phyloP scores from a whole-genome alignment of 108 stramenopile genomes.

The Cyclotella kingstonii region DNA sequence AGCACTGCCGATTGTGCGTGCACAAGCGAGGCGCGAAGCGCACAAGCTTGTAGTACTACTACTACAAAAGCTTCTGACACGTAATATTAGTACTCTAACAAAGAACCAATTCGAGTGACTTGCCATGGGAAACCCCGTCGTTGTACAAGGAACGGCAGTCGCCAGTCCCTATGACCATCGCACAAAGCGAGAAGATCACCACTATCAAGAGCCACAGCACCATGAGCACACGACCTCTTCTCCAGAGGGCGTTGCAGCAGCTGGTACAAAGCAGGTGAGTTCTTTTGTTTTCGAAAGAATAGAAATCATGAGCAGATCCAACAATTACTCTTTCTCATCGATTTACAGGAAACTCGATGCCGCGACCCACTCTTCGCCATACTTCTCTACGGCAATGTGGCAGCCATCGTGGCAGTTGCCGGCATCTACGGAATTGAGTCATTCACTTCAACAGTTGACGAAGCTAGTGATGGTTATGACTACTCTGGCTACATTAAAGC shows the following conservation, averaged over 20 bases:
- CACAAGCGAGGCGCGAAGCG: no score
- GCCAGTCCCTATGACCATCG: conserved; percentile 39
- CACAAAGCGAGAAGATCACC: not conserved
- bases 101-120: not conserved
- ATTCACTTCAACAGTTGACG: conserved; percentile 21
- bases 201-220: not conserved
- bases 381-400: conserved; percentile 62
- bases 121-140: conserved; percentile 20
- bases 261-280: conserved; percentile 28
- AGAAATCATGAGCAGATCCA: no score
- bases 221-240: not conserved
- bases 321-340: not conserved
- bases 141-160: conserved; percentile 45
- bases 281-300: no score
- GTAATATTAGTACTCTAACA: no score
- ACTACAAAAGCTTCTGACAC: no score
- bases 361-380: conserved; percentile 85
- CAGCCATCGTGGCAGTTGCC: conserved; percentile 60
- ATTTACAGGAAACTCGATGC: conserved; percentile 51
- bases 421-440: conserved; percentile 51
- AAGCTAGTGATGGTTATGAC: conserved; percentile 15
- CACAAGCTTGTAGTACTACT: no score
- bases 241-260: not conserved
- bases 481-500: conserved; percentile 61
- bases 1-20: no score